These are phyloP conservation scores for Aspergillus fumigatus DNA, from an alignment of 2,329 filamentous ascomycete genomes.

Conservation along the genomic window DNA sequence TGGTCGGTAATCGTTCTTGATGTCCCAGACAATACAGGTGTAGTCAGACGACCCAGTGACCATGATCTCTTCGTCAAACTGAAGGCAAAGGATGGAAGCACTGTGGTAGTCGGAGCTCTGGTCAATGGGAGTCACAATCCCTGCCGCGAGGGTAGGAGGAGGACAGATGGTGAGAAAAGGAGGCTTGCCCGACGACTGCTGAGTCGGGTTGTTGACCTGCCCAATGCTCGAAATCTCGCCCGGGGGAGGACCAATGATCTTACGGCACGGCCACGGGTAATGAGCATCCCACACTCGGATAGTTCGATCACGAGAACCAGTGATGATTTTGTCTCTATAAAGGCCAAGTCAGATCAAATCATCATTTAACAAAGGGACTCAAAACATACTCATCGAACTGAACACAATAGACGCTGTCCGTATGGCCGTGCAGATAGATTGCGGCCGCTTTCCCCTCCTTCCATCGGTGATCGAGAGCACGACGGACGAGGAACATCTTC, in stretches of 20 bases:
- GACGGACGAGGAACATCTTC: conserved; percentile 72
- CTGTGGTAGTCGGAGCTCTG: conserved; percentile 63
- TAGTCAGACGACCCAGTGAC: conserved; percentile 93
- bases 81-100: conserved; percentile 88
- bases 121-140: conserved; percentile 41
- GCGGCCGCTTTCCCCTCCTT: conserved; percentile 70
- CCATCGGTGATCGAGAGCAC: conserved; percentile 75
- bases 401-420: conserved; percentile 94
- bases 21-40: conserved; percentile 85
- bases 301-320: conserved; percentile 89
- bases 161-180: conserved; percentile 48
- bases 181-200: conserved; percentile 36
- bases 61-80: conserved; percentile 88
- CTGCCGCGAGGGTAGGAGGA: conserved; percentile 50
- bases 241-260: conserved; percentile 76
- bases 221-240: conserved; percentile 37
- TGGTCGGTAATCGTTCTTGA: conserved; percentile 72
- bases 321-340: conserved; percentile 82
- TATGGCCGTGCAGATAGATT: conserved; percentile 87
- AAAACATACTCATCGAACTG: conserved; percentile 86
- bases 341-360: conserved; percentile 32
- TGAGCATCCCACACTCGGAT: conserved; percentile 95
- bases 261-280: conserved; percentile 70
- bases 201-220: conserved; percentile 46
- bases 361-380: background rate